These are phyloP conservation scores for Solanum bukasovii DNA, from an alignment of 257 asterid genomes.

Conservation along the genomic window DNA sequence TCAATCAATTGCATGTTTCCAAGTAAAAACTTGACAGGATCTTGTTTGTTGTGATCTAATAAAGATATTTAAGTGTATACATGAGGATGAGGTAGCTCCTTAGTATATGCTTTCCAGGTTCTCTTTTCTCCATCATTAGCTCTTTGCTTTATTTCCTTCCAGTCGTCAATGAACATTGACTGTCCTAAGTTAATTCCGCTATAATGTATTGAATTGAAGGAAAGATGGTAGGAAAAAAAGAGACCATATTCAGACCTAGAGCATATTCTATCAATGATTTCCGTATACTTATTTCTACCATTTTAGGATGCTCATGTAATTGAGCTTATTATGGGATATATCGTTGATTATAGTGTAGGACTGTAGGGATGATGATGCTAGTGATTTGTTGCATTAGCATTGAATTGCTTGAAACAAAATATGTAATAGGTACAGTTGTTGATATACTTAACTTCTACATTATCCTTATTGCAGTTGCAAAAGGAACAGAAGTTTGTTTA, in stretches of 20 bases:
- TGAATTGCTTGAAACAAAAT: background rate
- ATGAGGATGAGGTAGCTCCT: background rate
- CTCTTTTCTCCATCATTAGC: background rate
- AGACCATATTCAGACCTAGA: background rate
- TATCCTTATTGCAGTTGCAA: slow-evolving; percentile 30
- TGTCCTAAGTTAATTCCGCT: background rate
- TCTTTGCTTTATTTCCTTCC: background rate
- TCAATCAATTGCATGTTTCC: background rate
- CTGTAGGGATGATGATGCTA: background rate
- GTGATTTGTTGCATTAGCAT: background rate
- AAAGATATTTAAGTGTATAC: background rate
- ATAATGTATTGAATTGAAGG: background rate
- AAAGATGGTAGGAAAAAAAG: background rate
- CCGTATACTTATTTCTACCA: background rate
- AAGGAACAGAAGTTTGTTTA: slow-evolving; percentile 84
- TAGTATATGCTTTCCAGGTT: background rate
- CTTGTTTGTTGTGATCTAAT: background rate
- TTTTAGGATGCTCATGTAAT: background rate
- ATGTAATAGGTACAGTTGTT: background rate
- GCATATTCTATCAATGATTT: background rate
- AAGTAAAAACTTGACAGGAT: background rate
- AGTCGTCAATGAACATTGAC: background rate
- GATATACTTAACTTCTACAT: background rate
- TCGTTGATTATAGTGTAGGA: background rate
- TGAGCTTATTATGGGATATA: background rate